phyloP scores from a whole-genome alignment of 2,329 filamentous ascomycete genomes.

The Didymella pomorum region DNA sequence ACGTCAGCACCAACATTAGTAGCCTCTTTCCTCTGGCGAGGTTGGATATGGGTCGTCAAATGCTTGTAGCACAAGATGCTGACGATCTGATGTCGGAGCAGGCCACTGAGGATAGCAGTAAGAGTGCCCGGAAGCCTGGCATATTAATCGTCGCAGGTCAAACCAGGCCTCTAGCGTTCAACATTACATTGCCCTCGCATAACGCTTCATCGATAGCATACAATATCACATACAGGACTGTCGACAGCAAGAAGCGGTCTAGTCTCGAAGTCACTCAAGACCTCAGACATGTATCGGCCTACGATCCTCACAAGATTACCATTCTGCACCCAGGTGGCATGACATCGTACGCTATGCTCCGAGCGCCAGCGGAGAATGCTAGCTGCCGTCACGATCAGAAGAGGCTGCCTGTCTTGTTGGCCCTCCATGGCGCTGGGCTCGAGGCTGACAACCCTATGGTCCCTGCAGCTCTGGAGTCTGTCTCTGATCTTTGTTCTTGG shows the following conservation, averaged over 20 bases:
- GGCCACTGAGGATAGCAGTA: slow-evolving; percentile 8
- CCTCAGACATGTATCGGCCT: slow-evolving; percentile 37
- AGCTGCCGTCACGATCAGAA: slow-evolving; percentile 31
- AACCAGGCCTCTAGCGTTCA: slow-evolving; percentile 52
- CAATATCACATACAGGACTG: slow-evolving; percentile 37
- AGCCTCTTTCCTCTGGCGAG: slow-evolving; percentile 15
- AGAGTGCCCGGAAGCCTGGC: slow-evolving; percentile 5
- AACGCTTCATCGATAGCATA: slow-evolving; percentile 39
- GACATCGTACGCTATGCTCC: slow-evolving; percentile 65
- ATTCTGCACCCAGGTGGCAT: slow-evolving; percentile 63
- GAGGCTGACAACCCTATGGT: slow-evolving; percentile 60
- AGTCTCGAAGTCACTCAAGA: slow-evolving; percentile 38
- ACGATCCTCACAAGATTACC: slow-evolving; percentile 62
- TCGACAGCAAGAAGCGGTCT: slow-evolving; percentile 19
- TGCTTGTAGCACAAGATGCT: slow-evolving; percentile 22
- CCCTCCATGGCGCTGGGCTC: slow-evolving; percentile 65
- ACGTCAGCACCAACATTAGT: slow-evolving; percentile 31
- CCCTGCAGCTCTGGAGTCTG: slow-evolving; percentile 58
- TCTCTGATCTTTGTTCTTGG: slow-evolving; percentile 64
- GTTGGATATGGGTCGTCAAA: slow-evolving; percentile 19
- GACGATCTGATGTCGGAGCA: slow-evolving; percentile 18
- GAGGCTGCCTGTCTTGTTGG: slow-evolving; percentile 59
- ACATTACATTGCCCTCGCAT: slow-evolving; percentile 34
- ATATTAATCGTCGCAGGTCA: slow-evolving; percentile 49
- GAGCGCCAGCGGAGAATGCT: slow-evolving; percentile 59